Evolutionary conservation across 2,329 filamentous ascomycete genomes (phyloP).

Genomic region (Plectosphaerella plurivora): DNA sequence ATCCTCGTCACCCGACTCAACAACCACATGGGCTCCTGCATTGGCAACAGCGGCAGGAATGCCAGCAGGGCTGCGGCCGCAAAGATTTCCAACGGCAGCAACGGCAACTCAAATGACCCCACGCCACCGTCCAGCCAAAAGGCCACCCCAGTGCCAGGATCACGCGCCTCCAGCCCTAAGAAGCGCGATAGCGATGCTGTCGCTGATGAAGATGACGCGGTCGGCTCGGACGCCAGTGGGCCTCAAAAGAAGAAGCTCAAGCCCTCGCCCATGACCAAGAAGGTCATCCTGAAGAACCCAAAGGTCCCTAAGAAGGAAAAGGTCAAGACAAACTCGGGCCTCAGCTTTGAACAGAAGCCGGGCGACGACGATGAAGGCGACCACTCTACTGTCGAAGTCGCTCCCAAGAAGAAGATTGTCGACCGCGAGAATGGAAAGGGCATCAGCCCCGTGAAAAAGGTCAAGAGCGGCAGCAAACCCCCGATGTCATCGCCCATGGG

Average conservation of each 20-base stretch:
- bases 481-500: conserved; percentile 43
- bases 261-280: conserved; percentile 42
- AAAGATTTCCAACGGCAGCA: conserved; percentile 56
- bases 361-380: conserved; percentile 19
- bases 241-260: conserved; percentile 58
- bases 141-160: conserved; percentile 53
- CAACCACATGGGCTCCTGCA: conserved; percentile 66
- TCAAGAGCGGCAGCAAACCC: conserved; percentile 37
- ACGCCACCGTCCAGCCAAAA: conserved; percentile 61
- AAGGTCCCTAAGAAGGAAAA: conserved; percentile 52
- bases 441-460: conserved; percentile 36
- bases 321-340: conserved; percentile 43
- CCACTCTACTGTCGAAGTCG: conserved; percentile 20
- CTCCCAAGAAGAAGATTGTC: conserved; percentile 25
- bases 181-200: conserved; percentile 53
- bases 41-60: conserved; percentile 60
- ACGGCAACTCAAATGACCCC: conserved; percentile 46
- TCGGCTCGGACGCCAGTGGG: conserved; percentile 43
- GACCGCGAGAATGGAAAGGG: conserved; percentile 19
- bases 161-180: conserved; percentile 48
- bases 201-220: conserved; percentile 42
- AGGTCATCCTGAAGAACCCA: conserved; percentile 48
- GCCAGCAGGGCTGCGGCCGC: conserved; percentile 58
- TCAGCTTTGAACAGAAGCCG: conserved; percentile 44
- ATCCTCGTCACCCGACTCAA: conserved; percentile 62